Base-by-base conservation (phyloP, 2,329 filamentous ascomycete genomes). In the Colletotrichum sp. region DNA sequence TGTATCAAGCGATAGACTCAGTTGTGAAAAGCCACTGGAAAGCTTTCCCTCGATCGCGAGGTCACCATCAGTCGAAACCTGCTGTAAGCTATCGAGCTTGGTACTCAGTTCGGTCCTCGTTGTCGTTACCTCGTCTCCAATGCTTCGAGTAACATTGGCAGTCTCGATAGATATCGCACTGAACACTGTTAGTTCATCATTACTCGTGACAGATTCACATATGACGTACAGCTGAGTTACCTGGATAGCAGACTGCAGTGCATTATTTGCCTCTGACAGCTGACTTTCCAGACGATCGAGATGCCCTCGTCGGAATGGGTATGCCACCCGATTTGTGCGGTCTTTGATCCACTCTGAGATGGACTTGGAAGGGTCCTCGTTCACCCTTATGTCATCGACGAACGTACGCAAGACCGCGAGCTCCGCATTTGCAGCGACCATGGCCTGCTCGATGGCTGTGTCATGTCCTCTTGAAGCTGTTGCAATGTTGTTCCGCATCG, bases 31-130 rank as follows among this genome's bases (percentile, higher is more conserved):
- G 8, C 1, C 16, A 10, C 6, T 5, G 0, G 39, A 44, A 0
- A 44, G 39, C 5, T n/a, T 44, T 44, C 18, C 8, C 1, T 26
- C 24, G 24, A 44, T 44, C 3, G 39, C 3, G 16, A 1, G 39
- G 39, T 10, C 0, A 2, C 0, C 5, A 1, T 44, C 16, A 2
- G 0, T n/a, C 8, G 39, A 44, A 10, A 6, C 8, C 2, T 44
- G 39, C 5, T 6, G 16, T 6, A 44, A 1, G 16, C 1, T 10
- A 6, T 44, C 16, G 8, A 44, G 39, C 39, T 44, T 44, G 16
- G 8, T n/a, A 6, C 3, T n/a, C 0, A 44, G 16, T 6, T 44
- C 18, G 39, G 8, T n/a, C 8, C 39, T 44, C 5, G 39, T 44
- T 2, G 0, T 44, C 16, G 8, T 2, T 3, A 44, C 16, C 39